phyloP scores from a whole-genome alignment of 345 rosid species.

The Camelina laxa region DNA sequence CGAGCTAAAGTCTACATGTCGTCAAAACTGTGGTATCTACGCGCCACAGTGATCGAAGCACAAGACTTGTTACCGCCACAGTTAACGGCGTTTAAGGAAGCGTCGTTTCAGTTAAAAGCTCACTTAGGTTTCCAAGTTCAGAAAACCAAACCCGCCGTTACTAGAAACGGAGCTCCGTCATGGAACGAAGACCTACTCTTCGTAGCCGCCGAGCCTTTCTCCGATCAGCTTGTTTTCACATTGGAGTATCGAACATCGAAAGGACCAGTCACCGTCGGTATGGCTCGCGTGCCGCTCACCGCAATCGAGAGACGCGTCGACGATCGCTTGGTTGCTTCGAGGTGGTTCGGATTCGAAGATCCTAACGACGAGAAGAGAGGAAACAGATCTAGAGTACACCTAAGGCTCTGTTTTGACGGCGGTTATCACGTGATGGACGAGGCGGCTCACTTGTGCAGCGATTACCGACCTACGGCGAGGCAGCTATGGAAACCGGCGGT shows the following conservation, averaged over 20 bases:
- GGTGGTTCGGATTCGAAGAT: slow-evolving; percentile 71
- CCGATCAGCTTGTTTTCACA: slow-evolving; percentile 56
- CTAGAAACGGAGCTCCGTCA: slow-evolving; percentile 66
- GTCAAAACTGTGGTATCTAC: slow-evolving; percentile 84
- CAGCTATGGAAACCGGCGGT: slow-evolving; percentile 88
- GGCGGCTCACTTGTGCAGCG: slow-evolving; percentile 83
- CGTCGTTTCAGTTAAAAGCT: slow-evolving; percentile 67
- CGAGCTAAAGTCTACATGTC: slow-evolving; percentile 85
- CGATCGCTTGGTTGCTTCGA: slow-evolving; percentile 67
- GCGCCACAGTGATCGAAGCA: slow-evolving; percentile 75
- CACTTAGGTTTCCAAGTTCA: slow-evolving; percentile 76
- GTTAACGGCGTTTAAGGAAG: slow-evolving; percentile 54
- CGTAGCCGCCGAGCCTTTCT: slow-evolving; percentile 78
- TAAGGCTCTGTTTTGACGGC: slow-evolving; percentile 84
- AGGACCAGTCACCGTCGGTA: slow-evolving; percentile 58
- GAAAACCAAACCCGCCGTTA: slow-evolving; percentile 62
- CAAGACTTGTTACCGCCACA: slow-evolving; percentile 62
- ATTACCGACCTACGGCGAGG: slow-evolving; percentile 87
- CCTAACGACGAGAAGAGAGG: slow-evolving; percentile 53
- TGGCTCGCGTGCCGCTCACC: slow-evolving; percentile 51
- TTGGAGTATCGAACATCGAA: slow-evolving; percentile 67
- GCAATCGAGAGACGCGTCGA: slow-evolving; percentile 84
- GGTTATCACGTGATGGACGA: slow-evolving; percentile 98
- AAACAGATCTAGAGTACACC: slow-evolving; percentile 77
- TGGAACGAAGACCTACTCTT: slow-evolving; percentile 91